These are phyloP conservation scores for Aspergillus jensenii DNA, from an alignment of 2,329 filamentous ascomycete species.

Conservation along the genomic window DNA sequence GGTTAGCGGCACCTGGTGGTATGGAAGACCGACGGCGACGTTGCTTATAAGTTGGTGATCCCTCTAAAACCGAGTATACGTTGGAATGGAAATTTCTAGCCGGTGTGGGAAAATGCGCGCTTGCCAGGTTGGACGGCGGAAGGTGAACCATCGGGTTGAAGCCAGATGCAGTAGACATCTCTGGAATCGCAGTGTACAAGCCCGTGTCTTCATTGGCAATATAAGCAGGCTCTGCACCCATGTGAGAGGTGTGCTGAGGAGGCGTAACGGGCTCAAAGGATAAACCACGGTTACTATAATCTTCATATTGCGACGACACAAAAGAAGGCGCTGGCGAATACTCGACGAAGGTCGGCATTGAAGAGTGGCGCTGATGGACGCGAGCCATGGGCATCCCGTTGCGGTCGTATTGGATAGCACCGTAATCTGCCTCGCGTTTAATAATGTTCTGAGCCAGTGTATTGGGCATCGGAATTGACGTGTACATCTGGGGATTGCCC, in stretches of 20 bases:
- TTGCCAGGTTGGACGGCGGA: conserved; percentile 79
- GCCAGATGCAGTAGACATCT: conserved; percentile 70
- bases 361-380: conserved; percentile 87
- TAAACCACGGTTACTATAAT: conserved; percentile 93
- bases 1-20: conserved; percentile 73
- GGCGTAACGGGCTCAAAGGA: conserved; percentile 97
- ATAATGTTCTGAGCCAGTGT: conserved; percentile 69
- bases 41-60: conserved; percentile 98
- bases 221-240: conserved; percentile 87
- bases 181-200: conserved; percentile 90
- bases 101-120: conserved; percentile 74
- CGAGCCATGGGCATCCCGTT: conserved; percentile 83
- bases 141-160: conserved; percentile 90
- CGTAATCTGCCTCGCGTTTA: conserved; percentile 86
- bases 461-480: conserved; percentile 67
- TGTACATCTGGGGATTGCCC: conserved; percentile 69
- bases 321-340: conserved; percentile 98
- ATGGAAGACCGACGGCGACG: conserved; percentile 90
- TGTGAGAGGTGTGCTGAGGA: conserved; percentile 80
- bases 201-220: conserved; percentile 98
- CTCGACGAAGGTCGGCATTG: conserved; percentile 98
- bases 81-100: conserved; percentile 68
- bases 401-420: conserved; percentile 83
- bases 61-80: conserved; percentile 94
- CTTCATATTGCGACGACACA: conserved; percentile 96